Evolutionary conservation across 257 asterid species (phyloP), one percentile per base, ranked within the genome.

Genomic region (Cynanchum wilfordii): DNA sequence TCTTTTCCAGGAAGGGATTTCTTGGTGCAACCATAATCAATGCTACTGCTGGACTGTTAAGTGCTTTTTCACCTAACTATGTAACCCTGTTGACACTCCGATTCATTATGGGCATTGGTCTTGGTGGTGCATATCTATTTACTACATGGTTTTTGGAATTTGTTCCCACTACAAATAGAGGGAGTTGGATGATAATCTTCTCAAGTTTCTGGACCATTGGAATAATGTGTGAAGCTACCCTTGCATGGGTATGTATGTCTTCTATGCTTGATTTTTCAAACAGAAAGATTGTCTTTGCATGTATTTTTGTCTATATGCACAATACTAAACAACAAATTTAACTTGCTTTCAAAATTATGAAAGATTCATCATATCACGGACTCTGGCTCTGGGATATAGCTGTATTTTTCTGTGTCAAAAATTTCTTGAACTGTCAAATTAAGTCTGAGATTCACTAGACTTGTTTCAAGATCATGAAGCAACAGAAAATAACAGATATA

Each of bases 191-290:
- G 91, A 88, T 89, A 49, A 81, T 86, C 10, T 86, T 86, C 76
- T 86, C 97, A 40, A 83, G 88, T 68, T 90, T 90, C 84, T 90
- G 95, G 93, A 87, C 89, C 10, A 56, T 87, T 75, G 97, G 97
- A 71, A 86, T 89, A 38, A 71, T 87, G 77, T 78, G 82, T 82
- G 97, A 88, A 81, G 95, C 95, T 80, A 80, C 91, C 47, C 84
- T 88, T 79, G 96, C 96, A 71, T 90, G 92, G 96, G 96, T 90
- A 88, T 62, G 96, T 90, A 88, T 62, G 87, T 57, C 66, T 25
- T 13, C 1, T 50, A 15, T 65, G 20, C 45, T 66, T 47, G 22
- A 42, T 30, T 15, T 30, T 64, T 22, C 19, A 24, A 27, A 20
- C 44, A 17, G 20, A 58, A 57, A 20, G 30, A n/a, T 64, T n/a